Conservation (phyloP, 768 basidiomycete species). For the Hydnomerulius pinastri region DNA sequence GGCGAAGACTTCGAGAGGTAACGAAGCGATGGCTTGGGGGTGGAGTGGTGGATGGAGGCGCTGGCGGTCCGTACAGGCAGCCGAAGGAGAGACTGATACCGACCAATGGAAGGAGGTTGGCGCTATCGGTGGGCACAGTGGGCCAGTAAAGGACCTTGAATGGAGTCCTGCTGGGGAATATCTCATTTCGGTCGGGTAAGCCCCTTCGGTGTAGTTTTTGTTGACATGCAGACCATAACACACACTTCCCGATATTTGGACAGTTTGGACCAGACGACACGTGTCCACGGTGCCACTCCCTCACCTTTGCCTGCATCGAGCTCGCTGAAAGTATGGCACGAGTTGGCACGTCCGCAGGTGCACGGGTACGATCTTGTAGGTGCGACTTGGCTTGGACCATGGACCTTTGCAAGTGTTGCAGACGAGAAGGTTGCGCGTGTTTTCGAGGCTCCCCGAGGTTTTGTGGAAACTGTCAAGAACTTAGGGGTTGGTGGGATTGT, state of each 20-base stretch:
- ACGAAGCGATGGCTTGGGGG: constrained; percentile 79
- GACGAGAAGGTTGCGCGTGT: constrained; percentile 96
- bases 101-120: constrained; percentile 73
- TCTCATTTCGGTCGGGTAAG: constrained; percentile 82
- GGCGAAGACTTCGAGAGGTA: constrained; percentile 50
- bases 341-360: constrained; percentile 90
- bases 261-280: constrained; percentile 89
- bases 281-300: constrained; percentile 72
- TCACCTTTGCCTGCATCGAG: constrained; percentile 7
- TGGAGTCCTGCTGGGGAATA: constrained; percentile 92
- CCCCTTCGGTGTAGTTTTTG: neutral
- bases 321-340: constrained; percentile 63
- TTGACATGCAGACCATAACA: no score
- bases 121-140: constrained; percentile 86
- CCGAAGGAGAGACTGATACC: constrained; percentile 20
- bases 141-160: constrained; percentile 72
- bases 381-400: constrained; percentile 69
- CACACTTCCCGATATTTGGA: no score
- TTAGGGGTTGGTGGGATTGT: constrained; percentile 50
- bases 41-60: constrained; percentile 96
- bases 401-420: constrained; percentile 86
- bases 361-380: constrained; percentile 94
- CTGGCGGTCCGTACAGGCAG: constrained; percentile 55
- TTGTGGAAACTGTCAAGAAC: constrained; percentile 62
- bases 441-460: constrained; percentile 87